These are phyloP conservation scores for Phytophthora capsici DNA, from an alignment of 352 stramenopile genomes.

Conservation along the genomic window DNA sequence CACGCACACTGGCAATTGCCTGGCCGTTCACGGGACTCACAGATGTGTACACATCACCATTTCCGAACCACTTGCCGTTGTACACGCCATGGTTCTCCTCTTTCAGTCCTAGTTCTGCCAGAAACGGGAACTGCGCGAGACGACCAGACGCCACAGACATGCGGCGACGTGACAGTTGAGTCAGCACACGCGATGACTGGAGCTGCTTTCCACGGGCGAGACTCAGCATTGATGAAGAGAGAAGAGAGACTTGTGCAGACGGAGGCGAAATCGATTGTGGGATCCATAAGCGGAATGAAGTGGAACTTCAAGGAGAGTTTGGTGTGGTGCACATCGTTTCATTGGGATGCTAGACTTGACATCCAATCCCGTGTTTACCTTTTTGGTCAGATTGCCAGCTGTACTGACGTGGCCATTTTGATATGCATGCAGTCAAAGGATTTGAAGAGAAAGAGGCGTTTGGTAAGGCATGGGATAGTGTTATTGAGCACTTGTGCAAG, in stretches of 20 bases:
- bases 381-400: slow-evolving; percentile 11
- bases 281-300: slow-evolving; percentile 10
- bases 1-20: slow-evolving; percentile 83
- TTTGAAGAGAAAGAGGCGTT: background rate
- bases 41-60: slow-evolving; percentile 79
- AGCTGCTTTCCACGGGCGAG: slow-evolving; percentile 25
- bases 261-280: slow-evolving; percentile 34
- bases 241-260: background rate
- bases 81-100: slow-evolving; percentile 89
- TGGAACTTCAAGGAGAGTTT: slow-evolving; percentile 27
- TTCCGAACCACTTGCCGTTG: slow-evolving; percentile 89
- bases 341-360: slow-evolving; percentile 17
- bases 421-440: slow-evolving; percentile 4
- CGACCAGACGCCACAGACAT: slow-evolving; percentile 37
- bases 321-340: slow-evolving; percentile 12
- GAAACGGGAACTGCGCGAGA: slow-evolving; percentile 69
- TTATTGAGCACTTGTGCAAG: slow-evolving; percentile 28
- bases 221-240: slow-evolving; percentile 27
- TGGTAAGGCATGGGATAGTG: background rate
- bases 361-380: slow-evolving; percentile 39
- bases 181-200: slow-evolving; percentile 20
- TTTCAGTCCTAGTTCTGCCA: slow-evolving; percentile 79
- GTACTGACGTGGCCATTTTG: background rate
- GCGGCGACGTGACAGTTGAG: slow-evolving; percentile 22
- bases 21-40: slow-evolving; percentile 87